Conservation (phyloP, 306 rosid species). For the Canavalia ensiformis region DNA sequence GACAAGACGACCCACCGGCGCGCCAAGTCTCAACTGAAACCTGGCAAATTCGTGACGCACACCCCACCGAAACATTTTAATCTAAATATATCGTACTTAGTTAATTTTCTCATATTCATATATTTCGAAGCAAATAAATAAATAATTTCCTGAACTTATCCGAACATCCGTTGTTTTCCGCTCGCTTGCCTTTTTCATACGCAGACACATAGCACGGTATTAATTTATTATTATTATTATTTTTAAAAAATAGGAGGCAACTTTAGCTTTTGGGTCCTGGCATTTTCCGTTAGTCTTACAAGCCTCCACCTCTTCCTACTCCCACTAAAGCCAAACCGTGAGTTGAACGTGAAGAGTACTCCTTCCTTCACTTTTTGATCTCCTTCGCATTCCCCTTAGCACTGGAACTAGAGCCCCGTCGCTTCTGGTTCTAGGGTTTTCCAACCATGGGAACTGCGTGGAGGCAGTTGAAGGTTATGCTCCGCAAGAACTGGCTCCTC, state of each 20-base stretch:
- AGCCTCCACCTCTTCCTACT: conserved; percentile 3
- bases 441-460: conserved; percentile 71
- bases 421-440: conserved; percentile 47
- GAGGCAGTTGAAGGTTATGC: conserved; percentile 91
- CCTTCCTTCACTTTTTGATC: background rate
- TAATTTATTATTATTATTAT: background rate
- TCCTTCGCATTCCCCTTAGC: conserved; percentile 4
- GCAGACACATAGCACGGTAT: background rate
- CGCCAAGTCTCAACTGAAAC: conserved; percentile 19
- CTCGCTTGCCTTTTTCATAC: background rate
- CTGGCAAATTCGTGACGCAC: background rate
- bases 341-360: conserved; percentile 36
- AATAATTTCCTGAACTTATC: background rate
- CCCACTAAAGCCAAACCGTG: conserved; percentile 15
- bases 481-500: conserved; percentile 95
- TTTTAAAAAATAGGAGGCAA: too few species aligned
- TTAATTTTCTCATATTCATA: background rate
- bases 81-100: background rate
- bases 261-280: conserved; percentile 7
- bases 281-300: background rate
- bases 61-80: background rate
- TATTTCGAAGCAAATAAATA: background rate
- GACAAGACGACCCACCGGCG: background rate
- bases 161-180: background rate
- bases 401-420: background rate